Evolutionary conservation across 805 yeast species (phyloP).

Genomic region (Candida silvicultrix): DNA sequence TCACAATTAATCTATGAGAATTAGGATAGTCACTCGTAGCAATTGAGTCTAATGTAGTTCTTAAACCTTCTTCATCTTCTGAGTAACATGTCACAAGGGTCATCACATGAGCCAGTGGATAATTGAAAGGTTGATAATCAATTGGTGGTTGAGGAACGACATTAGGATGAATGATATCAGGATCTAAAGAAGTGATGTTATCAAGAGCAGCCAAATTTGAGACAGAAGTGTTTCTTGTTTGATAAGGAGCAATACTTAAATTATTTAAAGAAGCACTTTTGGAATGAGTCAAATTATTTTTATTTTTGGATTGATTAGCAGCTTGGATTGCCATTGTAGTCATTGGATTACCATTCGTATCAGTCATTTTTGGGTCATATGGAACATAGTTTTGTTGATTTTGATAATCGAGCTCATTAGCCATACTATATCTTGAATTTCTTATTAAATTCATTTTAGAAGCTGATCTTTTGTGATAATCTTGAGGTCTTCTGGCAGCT

Average conservation of each 20-base stretch:
- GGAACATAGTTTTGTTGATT: background rate
- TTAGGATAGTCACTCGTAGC: slow-evolving; percentile 96
- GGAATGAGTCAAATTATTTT: slow-evolving; percentile 9
- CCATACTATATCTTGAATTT: slow-evolving; percentile 29
- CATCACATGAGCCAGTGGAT: slow-evolving; percentile 68
- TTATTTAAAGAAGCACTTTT: slow-evolving; percentile 1
- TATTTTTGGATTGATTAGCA: slow-evolving; percentile 19
- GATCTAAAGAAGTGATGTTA: slow-evolving; percentile 41
- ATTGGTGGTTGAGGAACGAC: slow-evolving; percentile 89
- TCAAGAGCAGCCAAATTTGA: slow-evolving; percentile 17
- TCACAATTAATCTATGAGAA: slow-evolving; percentile 80
- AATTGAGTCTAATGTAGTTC: slow-evolving; percentile 86
- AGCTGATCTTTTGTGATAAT: slow-evolving; percentile 10
- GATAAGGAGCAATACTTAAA: slow-evolving; percentile 14
- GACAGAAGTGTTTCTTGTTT: slow-evolving; percentile 19
- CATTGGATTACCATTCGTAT: slow-evolving; percentile 23
- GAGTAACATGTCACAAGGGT: slow-evolving; percentile 90
- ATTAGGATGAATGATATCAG: slow-evolving; percentile 63
- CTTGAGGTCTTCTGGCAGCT: slow-evolving; percentile 39
- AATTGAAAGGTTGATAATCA: slow-evolving; percentile 80
- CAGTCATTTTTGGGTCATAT: background rate
- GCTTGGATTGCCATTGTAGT: slow-evolving; percentile 66
- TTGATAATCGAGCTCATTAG: slow-evolving; percentile 8
- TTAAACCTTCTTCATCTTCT: slow-evolving; percentile 79
- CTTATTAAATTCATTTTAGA: slow-evolving; percentile 28